These are phyloP conservation scores for Neurospora sp. DNA, from an alignment of 495 filamentous ascomycete species.

Conservation along the genomic window DNA sequence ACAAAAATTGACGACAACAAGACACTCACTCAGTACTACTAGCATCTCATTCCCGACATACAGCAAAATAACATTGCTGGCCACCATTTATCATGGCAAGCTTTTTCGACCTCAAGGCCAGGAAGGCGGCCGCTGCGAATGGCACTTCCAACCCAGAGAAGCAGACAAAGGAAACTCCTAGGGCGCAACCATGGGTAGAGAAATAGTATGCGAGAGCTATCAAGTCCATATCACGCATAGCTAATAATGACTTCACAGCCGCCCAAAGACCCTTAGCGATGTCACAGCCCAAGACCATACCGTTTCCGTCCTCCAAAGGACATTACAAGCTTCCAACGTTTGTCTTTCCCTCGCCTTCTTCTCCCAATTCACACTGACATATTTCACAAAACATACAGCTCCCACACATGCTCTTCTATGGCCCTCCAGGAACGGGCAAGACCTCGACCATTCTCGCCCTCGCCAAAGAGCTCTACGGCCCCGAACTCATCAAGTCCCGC, in stretches of 20 bases:
- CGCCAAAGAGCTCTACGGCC: conserved; percentile 94
- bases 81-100: conserved; percentile 45
- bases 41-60: not conserved
- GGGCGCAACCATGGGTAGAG: conserved; percentile 92
- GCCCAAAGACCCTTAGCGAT: conserved; percentile 86
- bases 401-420: conserved; percentile 99
- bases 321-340: conserved; percentile 88
- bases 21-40: not conserved
- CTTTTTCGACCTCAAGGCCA: conserved; percentile 94
- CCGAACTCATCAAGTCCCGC: conserved; percentile 83
- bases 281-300: conserved; percentile 98
- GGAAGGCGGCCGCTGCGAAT: conserved; percentile 65
- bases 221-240: not conserved
- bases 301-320: conserved; percentile 81
- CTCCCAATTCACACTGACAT: not conserved
- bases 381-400: conserved; percentile 43
- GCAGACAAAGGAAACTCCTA: conserved; percentile 49
- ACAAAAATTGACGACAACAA: not conserved
- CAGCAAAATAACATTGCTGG: not conserved
- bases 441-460: conserved; percentile 96
- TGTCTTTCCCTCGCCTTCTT: conserved; percentile 4
- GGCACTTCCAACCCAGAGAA: conserved; percentile 41
- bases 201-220: conserved; percentile 69
- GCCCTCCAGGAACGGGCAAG: conserved; percentile 93
- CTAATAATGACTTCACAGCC: conserved; percentile 42